Percentiles rank a stretch among this genome's conserved stretches.
Conservation (phyloP, 2,329 filamentous ascomycete species). For the Scorias spongiosa region DNA sequence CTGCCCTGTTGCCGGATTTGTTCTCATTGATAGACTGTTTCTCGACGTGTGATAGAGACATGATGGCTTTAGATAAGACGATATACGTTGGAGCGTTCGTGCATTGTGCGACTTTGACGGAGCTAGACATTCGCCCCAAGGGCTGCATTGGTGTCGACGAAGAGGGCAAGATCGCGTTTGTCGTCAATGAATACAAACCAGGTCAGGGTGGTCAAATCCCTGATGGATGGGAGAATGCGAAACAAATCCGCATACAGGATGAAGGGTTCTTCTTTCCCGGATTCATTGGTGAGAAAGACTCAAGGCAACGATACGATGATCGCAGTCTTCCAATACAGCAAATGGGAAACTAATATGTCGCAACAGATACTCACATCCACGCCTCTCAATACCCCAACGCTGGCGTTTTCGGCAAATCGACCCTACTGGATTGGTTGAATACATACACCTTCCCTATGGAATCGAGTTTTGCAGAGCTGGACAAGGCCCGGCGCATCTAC, state of each 20-base stretch:
- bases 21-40: no score
- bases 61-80: slow-evolving; percentile 14
- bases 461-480: slow-evolving; percentile 49
- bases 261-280: slow-evolving; percentile 71
- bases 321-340: not conserved
- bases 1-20: no score
- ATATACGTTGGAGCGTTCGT: slow-evolving; percentile 49
- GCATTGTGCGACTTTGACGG: slow-evolving; percentile 34
- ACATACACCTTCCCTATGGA: slow-evolving; percentile 94
- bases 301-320: not conserved
- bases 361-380: slow-evolving; percentile 84
- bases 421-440: slow-evolving; percentile 82
- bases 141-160: slow-evolving; percentile 37
- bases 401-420: slow-evolving; percentile 86
- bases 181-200: slow-evolving; percentile 22
- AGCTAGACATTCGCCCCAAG: slow-evolving; percentile 34
- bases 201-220: slow-evolving; percentile 9
- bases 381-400: slow-evolving; percentile 89
- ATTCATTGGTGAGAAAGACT: slow-evolving; percentile 47
- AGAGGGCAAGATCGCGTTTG: slow-evolving; percentile 35
- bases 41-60: not conserved
- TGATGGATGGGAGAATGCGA: slow-evolving; percentile 26
- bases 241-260: slow-evolving; percentile 24
- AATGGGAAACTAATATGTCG: not conserved
- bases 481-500: slow-evolving; percentile 58